phyloP scores from a whole-genome alignment of 768 basidiomycete species.

The Tremella yokohamensis region DNA sequence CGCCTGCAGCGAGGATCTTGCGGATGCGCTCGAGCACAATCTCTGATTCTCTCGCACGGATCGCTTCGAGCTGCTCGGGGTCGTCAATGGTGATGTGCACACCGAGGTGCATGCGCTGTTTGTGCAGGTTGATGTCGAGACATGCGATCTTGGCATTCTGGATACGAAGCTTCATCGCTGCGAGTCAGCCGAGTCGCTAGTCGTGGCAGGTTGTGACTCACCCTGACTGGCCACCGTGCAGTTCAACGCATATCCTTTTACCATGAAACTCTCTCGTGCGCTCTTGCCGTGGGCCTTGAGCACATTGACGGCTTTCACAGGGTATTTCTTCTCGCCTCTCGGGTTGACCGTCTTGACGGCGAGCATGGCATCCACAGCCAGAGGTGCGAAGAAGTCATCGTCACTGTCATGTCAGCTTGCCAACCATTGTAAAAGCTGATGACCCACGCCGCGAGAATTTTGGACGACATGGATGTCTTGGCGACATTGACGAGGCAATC shows the following conservation, averaged over 20 bases:
- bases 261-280: constrained; percentile 87
- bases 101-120: constrained; percentile 94
- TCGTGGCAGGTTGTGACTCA: constrained; percentile 49
- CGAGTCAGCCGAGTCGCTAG: not conserved
- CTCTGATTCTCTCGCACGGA: constrained; percentile 88
- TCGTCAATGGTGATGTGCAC: constrained; percentile 96
- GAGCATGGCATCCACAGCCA: constrained; percentile 98
- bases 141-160: constrained; percentile 94
- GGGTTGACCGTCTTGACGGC: constrained; percentile 91
- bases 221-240: constrained; percentile 99
- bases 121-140: constrained; percentile 94
- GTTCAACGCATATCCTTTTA: constrained; percentile 95
- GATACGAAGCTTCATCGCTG: constrained; percentile 97
- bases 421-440: not conserved
- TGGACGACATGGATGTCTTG: constrained; percentile 98
- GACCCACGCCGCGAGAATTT: constrained; percentile 91
- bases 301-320: constrained; percentile 97
- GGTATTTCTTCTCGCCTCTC: constrained; percentile 95
- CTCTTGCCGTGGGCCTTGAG: constrained; percentile 96
- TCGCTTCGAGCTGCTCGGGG: constrained; percentile 92
- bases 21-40: constrained; percentile 92
- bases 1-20: constrained; percentile 91
- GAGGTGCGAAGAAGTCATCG: constrained; percentile 94
- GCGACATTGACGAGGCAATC: constrained; percentile 93
- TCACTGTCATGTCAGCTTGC: constrained; percentile 59